Evolutionary conservation across 495 filamentous ascomycete genomes (phyloP).

Genomic region (Podospora bellae-mahoneyi): DNA sequence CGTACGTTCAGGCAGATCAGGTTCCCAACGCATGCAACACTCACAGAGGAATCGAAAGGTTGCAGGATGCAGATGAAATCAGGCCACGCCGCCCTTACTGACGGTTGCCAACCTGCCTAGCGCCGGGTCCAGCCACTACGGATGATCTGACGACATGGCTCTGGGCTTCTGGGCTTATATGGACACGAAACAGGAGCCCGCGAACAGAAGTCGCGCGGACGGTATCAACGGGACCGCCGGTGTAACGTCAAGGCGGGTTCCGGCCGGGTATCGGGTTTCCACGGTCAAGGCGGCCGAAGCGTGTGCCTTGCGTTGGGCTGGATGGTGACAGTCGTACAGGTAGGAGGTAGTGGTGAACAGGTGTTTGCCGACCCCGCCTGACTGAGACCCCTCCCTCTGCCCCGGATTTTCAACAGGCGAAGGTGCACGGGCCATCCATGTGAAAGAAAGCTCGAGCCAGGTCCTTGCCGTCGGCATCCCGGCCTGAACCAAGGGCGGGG

Average conservation of each 20-base stretch:
- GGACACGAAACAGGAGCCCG: too few relatives aligned
- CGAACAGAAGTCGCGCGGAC: not conserved
- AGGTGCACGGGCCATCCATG: not conserved
- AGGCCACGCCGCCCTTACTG: slow-evolving; percentile 13
- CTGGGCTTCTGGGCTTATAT: not conserved
- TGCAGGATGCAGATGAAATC: slow-evolving; percentile 15
- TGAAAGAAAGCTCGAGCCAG: not conserved
- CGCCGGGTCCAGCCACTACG: slow-evolving; percentile 8
- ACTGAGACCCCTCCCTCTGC: not conserved
- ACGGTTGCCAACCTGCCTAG: slow-evolving; percentile 13
- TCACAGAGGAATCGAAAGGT: not conserved
- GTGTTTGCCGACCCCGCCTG: not conserved
- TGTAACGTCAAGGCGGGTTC: slow-evolving; percentile 6
- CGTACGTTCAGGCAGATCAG: not conserved
- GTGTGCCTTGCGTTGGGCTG: too few relatives aligned
- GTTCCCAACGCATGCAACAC: slow-evolving; percentile 6
- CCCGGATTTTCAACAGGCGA: slow-evolving; percentile 6
- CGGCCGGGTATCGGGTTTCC: slow-evolving; percentile 3
- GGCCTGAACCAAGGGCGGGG: not conserved
- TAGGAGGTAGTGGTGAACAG: not conserved
- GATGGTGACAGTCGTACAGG: too few relatives aligned
- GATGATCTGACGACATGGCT: slow-evolving; percentile 3
- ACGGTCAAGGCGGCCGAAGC: not conserved
- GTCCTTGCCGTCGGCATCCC: not conserved
- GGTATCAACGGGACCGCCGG: not conserved